A percentile compares a stretch with the other conserved stretches of the same genome.
phyloP scores from a whole-genome alignment of 106 monocot species.

The Allium fistulosum region DNA sequence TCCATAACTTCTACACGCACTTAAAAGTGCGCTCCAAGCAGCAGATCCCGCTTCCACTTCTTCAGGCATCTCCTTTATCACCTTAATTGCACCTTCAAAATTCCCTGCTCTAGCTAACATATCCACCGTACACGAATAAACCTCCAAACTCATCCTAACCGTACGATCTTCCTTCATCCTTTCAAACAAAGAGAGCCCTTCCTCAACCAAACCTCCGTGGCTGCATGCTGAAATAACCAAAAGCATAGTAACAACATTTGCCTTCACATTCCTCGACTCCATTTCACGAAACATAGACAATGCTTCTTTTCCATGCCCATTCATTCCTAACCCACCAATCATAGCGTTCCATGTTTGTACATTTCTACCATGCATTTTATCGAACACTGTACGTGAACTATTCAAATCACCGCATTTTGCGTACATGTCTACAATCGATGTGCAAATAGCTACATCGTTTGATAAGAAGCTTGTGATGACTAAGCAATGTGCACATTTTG shows the following conservation, averaged over 20 bases:
- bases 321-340: constrained; percentile 71
- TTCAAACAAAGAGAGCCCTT: constrained; percentile 48
- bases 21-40: constrained; percentile 78
- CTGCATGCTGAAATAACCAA: constrained; percentile 55
- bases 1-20: constrained; percentile 52
- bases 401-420: constrained; percentile 65
- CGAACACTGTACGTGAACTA: constrained; percentile 42
- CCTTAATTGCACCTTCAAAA: constrained; percentile 26
- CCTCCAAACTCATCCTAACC: constrained; percentile 35
- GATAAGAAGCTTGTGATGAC: constrained; percentile 26
- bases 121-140: constrained; percentile 74
- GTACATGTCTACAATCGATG: constrained; percentile 57
- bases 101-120: constrained; percentile 82
- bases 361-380: constrained; percentile 42
- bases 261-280: constrained; percentile 28
- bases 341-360: constrained; percentile 67
- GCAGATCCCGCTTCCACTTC: constrained; percentile 21
- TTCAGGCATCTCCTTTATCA: constrained; percentile 37
- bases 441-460: constrained; percentile 30
- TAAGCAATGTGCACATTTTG: constrained; percentile 42
- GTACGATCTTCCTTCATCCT: constrained; percentile 21
- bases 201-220: constrained; percentile 71
- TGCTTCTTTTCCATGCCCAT: constrained; percentile 55
- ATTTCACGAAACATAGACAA: constrained; percentile 47
- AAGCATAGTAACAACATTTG: constrained; percentile 67